Conservation (phyloP, 495 filamentous ascomycete species). For the Trypethelium eluteriae region DNA sequence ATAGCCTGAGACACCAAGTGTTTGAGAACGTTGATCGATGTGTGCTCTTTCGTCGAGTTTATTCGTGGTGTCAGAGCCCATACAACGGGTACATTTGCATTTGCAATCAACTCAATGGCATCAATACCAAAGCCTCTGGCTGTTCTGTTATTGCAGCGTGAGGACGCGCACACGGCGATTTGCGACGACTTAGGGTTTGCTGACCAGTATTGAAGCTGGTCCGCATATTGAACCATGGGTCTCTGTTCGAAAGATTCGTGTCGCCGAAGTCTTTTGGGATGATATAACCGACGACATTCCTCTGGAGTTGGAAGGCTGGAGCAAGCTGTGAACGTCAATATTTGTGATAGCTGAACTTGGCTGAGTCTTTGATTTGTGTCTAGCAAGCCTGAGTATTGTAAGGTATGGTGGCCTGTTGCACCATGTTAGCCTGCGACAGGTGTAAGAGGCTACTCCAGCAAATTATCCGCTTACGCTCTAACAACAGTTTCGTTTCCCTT, state of each 20-base stretch:
- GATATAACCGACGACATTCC: background rate
- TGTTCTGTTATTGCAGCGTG: background rate
- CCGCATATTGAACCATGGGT: background rate
- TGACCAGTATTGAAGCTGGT: conserved; percentile 5
- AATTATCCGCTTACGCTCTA: background rate
- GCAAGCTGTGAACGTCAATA: background rate
- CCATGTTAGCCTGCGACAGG: background rate
- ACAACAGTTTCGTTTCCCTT: background rate
- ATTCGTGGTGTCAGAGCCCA: conserved; percentile 2
- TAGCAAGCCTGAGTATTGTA: background rate
- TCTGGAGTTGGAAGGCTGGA: background rate
- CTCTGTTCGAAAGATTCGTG: no score
- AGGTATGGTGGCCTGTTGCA: background rate
- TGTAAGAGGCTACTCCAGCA: background rate
- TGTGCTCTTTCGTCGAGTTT: background rate
- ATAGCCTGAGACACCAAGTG: background rate
- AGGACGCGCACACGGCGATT: background rate
- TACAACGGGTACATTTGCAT: background rate
- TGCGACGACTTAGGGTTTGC: background rate
- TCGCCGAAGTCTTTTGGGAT: background rate
- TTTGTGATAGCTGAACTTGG: background rate
- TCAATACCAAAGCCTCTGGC: background rate
- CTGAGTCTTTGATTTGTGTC: background rate
- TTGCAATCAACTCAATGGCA: conserved; percentile 10
- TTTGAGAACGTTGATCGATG: background rate